Conservation (phyloP, 2,329 filamentous ascomycete species). For the Graphilbum fragrans region DNA sequence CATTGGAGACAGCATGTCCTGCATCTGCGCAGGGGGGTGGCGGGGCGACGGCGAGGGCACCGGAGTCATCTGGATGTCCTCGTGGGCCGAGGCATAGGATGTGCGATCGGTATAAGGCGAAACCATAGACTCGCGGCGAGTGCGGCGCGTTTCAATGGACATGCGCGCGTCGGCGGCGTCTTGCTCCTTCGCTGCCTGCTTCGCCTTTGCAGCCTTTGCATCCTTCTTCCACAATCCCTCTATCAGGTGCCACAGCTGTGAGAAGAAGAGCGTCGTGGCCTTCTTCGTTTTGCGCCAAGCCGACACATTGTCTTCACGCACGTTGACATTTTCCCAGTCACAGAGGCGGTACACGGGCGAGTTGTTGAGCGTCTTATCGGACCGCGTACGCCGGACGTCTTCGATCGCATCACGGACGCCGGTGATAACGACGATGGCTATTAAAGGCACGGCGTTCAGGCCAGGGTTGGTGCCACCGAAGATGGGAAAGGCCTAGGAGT, state of each 20-base stretch:
- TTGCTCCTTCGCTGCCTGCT: conserved; percentile 29
- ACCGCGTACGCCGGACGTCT: conserved; percentile 80
- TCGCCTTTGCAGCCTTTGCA: conserved; percentile 33
- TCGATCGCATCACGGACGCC: conserved; percentile 92
- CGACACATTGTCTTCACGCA: conserved; percentile 74
- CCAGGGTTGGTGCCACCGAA: conserved; percentile 88
- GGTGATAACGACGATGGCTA: conserved; percentile 81
- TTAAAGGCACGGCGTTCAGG: conserved; percentile 79
- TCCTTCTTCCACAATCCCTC: conserved; percentile 35
- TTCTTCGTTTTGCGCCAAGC: conserved; percentile 87
- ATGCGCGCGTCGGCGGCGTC: conserved; percentile 47
- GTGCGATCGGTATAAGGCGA: conserved; percentile 34
- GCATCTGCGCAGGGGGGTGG: conserved; percentile 19
- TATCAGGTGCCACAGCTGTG: conserved; percentile 37
- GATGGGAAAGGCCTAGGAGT: conserved; percentile 81
- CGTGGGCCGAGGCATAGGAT: conserved; percentile 41
- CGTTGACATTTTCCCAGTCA: conserved; percentile 89
- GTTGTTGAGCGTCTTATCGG: conserved; percentile 93
- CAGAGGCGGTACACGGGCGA: conserved; percentile 83
- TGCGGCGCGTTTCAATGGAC: conserved; percentile 53
- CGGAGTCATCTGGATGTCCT: conserved; percentile 90
- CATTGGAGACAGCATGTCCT: conserved; percentile 24
- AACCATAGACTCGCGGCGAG: conserved; percentile 40
- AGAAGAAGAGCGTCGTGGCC: conserved; percentile 53
- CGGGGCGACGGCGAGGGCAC: conserved; percentile 67